Evolutionary conservation across 805 yeast genomes (phyloP).

Genomic region (Saturnispora serradocipensis): DNA sequence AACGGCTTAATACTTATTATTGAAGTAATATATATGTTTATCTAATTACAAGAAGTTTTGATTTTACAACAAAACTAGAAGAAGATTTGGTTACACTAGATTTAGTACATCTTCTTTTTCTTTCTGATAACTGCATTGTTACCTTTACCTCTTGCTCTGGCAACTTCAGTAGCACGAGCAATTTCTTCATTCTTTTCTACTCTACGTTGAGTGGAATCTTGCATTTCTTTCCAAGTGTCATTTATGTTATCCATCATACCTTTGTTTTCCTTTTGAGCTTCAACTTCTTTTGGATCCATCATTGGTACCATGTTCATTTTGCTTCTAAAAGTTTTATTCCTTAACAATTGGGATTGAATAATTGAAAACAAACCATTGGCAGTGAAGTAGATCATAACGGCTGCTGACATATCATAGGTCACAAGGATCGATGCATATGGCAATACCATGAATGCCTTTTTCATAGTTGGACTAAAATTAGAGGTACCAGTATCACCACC

Average conservation of each 20-base stretch:
- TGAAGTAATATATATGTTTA: not conserved
- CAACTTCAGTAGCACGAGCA: conserved; percentile 23
- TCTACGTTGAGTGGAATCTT: conserved; percentile 21
- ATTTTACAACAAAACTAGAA: not conserved
- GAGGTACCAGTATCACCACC: conserved; percentile 89
- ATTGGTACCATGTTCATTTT: conserved; percentile 47
- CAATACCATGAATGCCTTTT: conserved; percentile 57
- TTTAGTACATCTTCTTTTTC: conserved; percentile 12
- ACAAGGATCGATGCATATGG: conserved; percentile 83
- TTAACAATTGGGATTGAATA: conserved; percentile 59
- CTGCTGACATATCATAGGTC: conserved; percentile 80
- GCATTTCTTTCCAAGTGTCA: conserved; percentile 26
- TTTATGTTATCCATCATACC: conserved; percentile 26
- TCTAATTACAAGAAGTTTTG: not conserved
- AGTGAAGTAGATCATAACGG: conserved; percentile 77
- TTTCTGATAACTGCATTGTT: conserved; percentile 24
- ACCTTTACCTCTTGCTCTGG: conserved; percentile 19
- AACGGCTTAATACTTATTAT: not conserved
- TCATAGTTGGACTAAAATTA: conserved; percentile 33
- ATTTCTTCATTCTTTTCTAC: conserved; percentile 21
- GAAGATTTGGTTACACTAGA: not conserved
- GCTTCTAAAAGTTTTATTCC: conserved; percentile 49
- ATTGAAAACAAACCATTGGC: conserved; percentile 71
- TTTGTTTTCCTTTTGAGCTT: conserved; percentile 19
- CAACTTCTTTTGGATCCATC: conserved; percentile 22